A percentile compares a stretch with the other conserved stretches of the same genome.
Evolutionary conservation across 2,329 filamentous ascomycete genomes (phyloP).

Genomic region (Orbilia blumenaviensis): DNA sequence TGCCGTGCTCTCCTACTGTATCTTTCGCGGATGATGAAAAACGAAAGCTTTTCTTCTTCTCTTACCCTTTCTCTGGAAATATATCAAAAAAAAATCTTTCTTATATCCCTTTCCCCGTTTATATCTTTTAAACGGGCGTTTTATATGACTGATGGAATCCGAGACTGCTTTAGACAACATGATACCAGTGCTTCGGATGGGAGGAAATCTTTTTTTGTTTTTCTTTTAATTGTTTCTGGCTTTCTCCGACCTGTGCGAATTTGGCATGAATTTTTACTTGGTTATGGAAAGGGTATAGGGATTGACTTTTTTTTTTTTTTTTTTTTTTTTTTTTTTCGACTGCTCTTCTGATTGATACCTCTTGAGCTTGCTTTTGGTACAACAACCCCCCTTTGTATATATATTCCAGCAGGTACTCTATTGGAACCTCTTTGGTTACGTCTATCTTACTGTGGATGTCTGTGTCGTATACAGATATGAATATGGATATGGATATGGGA

Average conservation of each 20-base stretch:
- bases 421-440: neutral
- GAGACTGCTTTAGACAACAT: neutral
- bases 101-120: neutral
- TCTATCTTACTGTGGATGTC: neutral
- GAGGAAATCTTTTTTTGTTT: neutral
- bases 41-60: neutral
- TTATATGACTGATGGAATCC: neutral
- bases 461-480: no score
- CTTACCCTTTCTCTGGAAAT: neutral
- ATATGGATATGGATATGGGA: no score
- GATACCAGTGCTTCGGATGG: neutral
- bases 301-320: neutral
- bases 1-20: neutral
- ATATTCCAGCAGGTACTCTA: conserved; percentile 23
- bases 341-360: conserved; percentile 20
- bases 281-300: no score
- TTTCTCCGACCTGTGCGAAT: no score
- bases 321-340: neutral
- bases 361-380: conserved; percentile 3
- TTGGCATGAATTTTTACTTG: no score
- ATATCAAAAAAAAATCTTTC: neutral
- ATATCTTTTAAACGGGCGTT: neutral
- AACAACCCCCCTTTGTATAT: neutral
- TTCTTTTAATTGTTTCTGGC: neutral
- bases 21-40: conserved; percentile 4